phyloP scores from a whole-genome alignment of 139 green algal genomes.

The Raphidocelis subcapitata region DNA sequence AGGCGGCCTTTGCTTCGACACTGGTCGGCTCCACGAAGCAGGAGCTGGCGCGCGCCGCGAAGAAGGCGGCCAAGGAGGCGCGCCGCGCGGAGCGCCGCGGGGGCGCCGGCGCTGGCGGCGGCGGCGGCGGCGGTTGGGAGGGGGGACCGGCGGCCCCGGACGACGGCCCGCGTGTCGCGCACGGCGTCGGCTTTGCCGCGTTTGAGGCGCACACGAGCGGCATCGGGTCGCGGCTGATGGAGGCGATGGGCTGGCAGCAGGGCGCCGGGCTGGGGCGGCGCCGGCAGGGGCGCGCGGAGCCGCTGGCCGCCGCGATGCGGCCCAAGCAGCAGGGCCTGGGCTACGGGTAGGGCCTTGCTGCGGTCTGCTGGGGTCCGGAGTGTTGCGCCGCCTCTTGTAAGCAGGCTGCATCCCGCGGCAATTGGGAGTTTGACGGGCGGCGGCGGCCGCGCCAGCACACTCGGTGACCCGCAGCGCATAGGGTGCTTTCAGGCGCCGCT shows the following conservation, averaged over 20 bases:
- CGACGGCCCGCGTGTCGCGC: neutral
- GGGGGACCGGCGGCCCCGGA: conserved; percentile 1
- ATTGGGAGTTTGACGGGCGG: too few relatives aligned
- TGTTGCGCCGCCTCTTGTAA: too few relatives aligned
- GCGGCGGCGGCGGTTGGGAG: neutral
- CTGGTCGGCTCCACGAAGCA: conserved; percentile 14
- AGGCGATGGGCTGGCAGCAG: conserved; percentile 37
- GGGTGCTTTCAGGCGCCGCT: too few relatives aligned
- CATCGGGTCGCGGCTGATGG: conserved; percentile 42
- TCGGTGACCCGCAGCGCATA: too few relatives aligned
- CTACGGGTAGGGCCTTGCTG: too few relatives aligned
- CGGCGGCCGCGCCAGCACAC: too few relatives aligned
- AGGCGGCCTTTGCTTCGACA: too few relatives aligned
- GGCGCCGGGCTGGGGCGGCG: conserved; percentile 27
- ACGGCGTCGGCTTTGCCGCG: conserved; percentile 13
- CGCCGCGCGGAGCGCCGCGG: conserved; percentile 20
- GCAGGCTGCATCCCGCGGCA: too few relatives aligned
- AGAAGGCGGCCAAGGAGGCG: conserved; percentile 34
- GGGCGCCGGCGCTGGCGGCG: neutral
- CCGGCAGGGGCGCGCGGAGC: conserved; percentile 38
- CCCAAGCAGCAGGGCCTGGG: conserved; percentile 37
- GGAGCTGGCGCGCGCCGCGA: conserved; percentile 33
- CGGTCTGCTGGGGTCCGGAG: too few relatives aligned
- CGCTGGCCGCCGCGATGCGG: conserved; percentile 24
- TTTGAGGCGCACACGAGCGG: conserved; percentile 42